phyloP scores from a whole-genome alignment of 169 alveolate species.

The Cryptosporidium bovis region DNA sequence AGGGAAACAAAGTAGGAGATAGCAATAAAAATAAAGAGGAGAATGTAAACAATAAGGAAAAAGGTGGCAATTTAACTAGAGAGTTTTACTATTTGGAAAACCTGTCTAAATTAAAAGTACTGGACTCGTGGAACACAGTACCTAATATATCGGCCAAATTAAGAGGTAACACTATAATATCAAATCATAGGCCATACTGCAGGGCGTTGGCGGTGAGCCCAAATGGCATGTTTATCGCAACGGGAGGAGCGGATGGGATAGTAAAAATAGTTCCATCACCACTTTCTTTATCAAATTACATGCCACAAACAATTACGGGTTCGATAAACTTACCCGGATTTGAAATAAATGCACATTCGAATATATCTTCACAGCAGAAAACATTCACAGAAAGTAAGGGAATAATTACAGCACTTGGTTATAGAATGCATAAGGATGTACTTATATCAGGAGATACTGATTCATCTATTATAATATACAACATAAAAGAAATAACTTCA shows the following conservation, averaged over 20 bases:
- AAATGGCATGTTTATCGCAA: slow-evolving; percentile 48
- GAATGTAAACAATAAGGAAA: neutral
- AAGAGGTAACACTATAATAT: slow-evolving; percentile 38
- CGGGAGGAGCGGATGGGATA: slow-evolving; percentile 75
- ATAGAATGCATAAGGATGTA: slow-evolving; percentile 37
- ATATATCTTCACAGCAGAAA: slow-evolving; percentile 60
- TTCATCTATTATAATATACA: slow-evolving; percentile 45
- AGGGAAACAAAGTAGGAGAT: neutral
- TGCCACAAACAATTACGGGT: slow-evolving; percentile 8
- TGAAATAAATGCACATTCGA: slow-evolving; percentile 25
- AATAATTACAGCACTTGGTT: slow-evolving; percentile 50
- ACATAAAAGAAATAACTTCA: slow-evolving; percentile 41
- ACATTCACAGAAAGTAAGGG: slow-evolving; percentile 71
- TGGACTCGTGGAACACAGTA: slow-evolving; percentile 24
- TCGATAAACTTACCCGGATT: slow-evolving; percentile 2
- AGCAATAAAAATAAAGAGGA: neutral
- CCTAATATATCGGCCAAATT: slow-evolving; percentile 54
- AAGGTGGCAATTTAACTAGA: neutral
- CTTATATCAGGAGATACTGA: slow-evolving; percentile 68
- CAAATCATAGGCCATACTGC: slow-evolving; percentile 73
- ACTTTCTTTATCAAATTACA: too few relatives aligned
- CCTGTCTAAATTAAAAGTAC: slow-evolving; percentile 18
- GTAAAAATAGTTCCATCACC: slow-evolving; percentile 70
- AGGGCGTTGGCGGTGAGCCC: slow-evolving; percentile 66
- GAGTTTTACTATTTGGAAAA: slow-evolving; percentile 43